Base-by-base conservation (phyloP, 495 filamentous ascomycete genomes). In the Podospora fimiseda region DNA sequence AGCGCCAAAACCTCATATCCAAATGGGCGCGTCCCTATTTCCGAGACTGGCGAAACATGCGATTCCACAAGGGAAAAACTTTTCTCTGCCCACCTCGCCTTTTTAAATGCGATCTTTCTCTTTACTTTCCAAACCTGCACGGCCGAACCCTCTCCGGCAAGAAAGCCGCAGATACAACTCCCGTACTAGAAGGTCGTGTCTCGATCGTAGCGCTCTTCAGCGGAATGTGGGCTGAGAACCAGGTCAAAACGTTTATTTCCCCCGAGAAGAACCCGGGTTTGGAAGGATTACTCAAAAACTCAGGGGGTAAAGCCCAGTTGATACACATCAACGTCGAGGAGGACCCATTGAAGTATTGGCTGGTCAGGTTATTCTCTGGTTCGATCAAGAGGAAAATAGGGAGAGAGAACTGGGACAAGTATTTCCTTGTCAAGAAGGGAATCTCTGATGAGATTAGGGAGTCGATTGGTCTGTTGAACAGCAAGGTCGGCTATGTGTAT, bases 401-500 rank as follows among this genome's bases (percentile, higher is more conserved):
- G 2, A 60, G 72, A 66, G 74, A 77, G 49, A 80, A 87, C 52
- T 87, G 88, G 73, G 75, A 70, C 15, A 75, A 77, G 60, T 96
- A 95, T 61, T 96, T 97, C 65, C 53, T 97, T 23, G 82, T 97
- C n/a, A 69, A 80, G 55, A 85, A 73, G 60, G 93, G 91, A 0
- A 61, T 99, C 36, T 79, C 75, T 0, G 83, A 89, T 30, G 74
- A 83, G 18, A 80, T 95, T 22, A 80, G 84, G 50, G 85, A 90
- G 65, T 73, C 78, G 30, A 84, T 97, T 56, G 91, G 89, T 2
- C 70, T 93, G 63, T 65, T 89, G 66, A 99, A 97, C 69, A 79
- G 77, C 38, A 90, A 87, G 71, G 91, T 96, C 9, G 94, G 94
- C 11, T 96, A 96, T 74, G 88, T 90, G 21, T 99, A 95, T 71